Evolutionary conservation across 306 rosid genomes (phyloP), one percentile per base, ranked within the genome.

Genomic region (Amphicarpaea edgeworthii): DNA sequence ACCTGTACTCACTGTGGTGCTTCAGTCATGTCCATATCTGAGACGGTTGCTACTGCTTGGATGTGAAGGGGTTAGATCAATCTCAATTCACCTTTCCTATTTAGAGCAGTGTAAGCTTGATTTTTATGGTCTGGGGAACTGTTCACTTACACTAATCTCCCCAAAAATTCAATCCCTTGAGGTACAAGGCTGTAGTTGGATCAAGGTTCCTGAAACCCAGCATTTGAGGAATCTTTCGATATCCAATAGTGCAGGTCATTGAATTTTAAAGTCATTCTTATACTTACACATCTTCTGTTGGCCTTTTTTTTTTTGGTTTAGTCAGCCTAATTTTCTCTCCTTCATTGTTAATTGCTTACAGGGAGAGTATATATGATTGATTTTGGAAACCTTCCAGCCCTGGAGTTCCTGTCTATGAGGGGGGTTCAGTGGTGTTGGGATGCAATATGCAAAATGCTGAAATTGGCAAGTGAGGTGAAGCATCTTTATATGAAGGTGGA

Each of bases 121-220:
- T 53, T 96, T 96, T 68, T 90, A 90, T 66, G 99, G 99, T 32
- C 8, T 75, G 59, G 98, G 97, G 3, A 85, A 96, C 84, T 87
- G 92, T 80, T 85, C 89, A 1, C 89, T 96, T 55, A 51, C 84
- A 2, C 83, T 96, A 75, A 86, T 63, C 57, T 87, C 90, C 76
- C 93, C 97, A 0, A 92, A 79, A 61, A 82, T 96, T 24, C 85
- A 88, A 84, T 81, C 88, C 75, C 98, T 96, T 75, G 97, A 96
- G 84, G 90, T 96, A 69, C 99, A 96, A 88, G 99, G 99, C 28
- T 96, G 97, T 86, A 90, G 97, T 62, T 90, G 92, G 98, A 93
- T 96, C 68, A 86, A 88, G 78, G 99, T 89, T 72, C 77, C 81
- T 19, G 87, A 86, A 78, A 75, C 97, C 30, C 76, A 79, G 63